Conservation (phyloP, 2,329 filamentous ascomycete genomes). For the Clonostachys chloroleuca region DNA sequence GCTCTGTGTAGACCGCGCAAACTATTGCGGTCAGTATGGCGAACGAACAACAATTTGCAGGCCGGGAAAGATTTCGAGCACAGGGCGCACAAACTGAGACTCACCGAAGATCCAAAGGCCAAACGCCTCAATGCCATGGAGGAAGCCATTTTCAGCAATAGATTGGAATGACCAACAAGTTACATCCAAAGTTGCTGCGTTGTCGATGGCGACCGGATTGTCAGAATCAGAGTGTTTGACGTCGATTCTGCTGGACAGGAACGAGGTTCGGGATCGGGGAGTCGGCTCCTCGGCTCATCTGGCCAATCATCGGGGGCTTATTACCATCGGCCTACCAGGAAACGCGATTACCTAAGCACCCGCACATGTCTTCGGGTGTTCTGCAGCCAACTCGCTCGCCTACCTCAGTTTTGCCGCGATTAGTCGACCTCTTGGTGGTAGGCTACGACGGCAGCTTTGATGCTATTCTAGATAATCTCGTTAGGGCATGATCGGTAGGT, state of each 20-base stretch:
- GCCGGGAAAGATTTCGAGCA: neutral
- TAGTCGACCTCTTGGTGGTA: too few species aligned
- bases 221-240: constrained; percentile 6
- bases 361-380: too few species aligned
- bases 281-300: constrained; percentile 27
- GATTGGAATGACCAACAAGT: constrained; percentile 16
- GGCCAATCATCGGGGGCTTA: constrained; percentile 21
- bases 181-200: constrained; percentile 17
- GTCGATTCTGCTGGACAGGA: constrained; percentile 14
- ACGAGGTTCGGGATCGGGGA: constrained; percentile 12
- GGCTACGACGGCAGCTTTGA: too few species aligned
- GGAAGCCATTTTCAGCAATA: constrained; percentile 47
- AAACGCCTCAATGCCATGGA: constrained; percentile 62
- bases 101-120: constrained; percentile 49
- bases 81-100: constrained; percentile 18
- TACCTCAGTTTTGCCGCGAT: too few species aligned
- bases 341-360: too few species aligned
- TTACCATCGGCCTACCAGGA: constrained; percentile 1
- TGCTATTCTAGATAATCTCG: too few species aligned
- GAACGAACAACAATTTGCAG: constrained; percentile 4
- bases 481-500: too few species aligned
- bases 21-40: constrained; percentile 35
- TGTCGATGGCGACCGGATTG: neutral
- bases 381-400: too few species aligned
- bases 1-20: constrained; percentile 57